Conservation (phyloP, 768 basidiomycete species). For the Pisolithus albus region DNA sequence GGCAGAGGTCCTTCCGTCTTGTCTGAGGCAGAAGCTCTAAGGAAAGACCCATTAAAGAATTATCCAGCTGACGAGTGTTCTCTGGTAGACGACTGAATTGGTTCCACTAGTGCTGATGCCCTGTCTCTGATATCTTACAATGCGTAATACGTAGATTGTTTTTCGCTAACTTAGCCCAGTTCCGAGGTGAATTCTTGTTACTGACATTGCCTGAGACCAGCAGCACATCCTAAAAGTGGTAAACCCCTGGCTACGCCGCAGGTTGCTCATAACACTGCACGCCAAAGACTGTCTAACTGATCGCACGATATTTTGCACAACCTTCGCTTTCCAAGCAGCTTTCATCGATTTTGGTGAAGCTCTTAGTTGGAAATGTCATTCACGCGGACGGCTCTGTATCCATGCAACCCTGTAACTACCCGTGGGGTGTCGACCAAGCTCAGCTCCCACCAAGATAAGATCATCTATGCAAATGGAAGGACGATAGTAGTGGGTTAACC, state of each 20-base stretch:
- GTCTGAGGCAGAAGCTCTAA: conserved; percentile 70
- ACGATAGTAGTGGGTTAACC: conserved; percentile 66
- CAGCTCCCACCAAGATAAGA: conserved; percentile 64
- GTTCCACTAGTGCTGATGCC: neutral
- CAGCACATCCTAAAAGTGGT: too few species aligned
- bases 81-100: conserved; percentile 17
- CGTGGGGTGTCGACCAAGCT: conserved; percentile 71
- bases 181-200: too few species aligned
- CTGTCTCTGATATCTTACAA: conserved; percentile 1
- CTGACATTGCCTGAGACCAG: too few species aligned
- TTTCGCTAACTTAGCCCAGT: too few species aligned
- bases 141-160: neutral
- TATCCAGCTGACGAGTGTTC: conserved; percentile 34
- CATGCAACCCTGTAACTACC: conserved; percentile 63
- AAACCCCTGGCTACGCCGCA: too few species aligned
- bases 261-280: too few species aligned
- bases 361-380: conserved; percentile 37
- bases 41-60: conserved; percentile 78
- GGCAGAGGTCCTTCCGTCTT: conserved; percentile 36
- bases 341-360: neutral
- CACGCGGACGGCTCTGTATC: conserved; percentile 45
- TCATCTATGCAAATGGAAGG: conserved; percentile 81
- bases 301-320: too few species aligned
- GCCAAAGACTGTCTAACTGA: too few species aligned
- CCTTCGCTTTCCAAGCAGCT: too few species aligned